Evolutionary conservation across 2,329 filamentous ascomycete genomes (phyloP).

Genomic region (Ophiostoma himal-ulmi): DNA sequence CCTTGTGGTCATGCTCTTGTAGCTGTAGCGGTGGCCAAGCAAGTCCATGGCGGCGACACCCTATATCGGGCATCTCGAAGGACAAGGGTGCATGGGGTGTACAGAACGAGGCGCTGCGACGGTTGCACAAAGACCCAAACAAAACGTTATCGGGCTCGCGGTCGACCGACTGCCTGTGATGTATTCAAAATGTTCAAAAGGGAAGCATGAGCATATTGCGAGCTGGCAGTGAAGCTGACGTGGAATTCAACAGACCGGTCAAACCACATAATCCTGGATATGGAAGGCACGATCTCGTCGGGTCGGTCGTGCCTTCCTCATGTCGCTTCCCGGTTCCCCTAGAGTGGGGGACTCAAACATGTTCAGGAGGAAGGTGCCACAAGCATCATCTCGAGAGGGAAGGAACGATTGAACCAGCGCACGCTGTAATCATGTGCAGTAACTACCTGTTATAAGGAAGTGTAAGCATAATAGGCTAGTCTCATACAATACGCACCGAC

Average conservation of each 20-base stretch:
- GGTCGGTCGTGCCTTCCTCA: not conserved
- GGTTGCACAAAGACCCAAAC: not conserved
- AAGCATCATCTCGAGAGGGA: not conserved
- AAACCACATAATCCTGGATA: not conserved
- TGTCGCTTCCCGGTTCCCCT: not conserved
- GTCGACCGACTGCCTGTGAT: not conserved
- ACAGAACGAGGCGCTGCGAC: not conserved
- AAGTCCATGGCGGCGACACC: not conserved
- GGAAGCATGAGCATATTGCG: not conserved
- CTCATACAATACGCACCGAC: too few species aligned
- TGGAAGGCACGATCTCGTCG: not conserved
- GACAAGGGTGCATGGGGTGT: not conserved
- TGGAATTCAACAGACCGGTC: not conserved
- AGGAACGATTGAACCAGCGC: not conserved
- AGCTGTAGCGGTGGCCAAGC: not conserved
- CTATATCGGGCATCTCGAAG: not conserved
- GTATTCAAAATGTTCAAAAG: not conserved
- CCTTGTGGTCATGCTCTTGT: not conserved
- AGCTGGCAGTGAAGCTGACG: not conserved
- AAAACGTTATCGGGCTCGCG: not conserved
- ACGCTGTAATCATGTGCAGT: not conserved
- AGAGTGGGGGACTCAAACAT: not conserved
- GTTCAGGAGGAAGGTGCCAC: slow-evolving; percentile 5
- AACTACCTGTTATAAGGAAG: not conserved
- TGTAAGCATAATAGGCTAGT: too few species aligned